Evolutionary conservation across 2,329 filamentous ascomycete genomes (phyloP), one percentile per base, ranked within the genome.

Genomic region (Daldinia eschscholtzii): DNA sequence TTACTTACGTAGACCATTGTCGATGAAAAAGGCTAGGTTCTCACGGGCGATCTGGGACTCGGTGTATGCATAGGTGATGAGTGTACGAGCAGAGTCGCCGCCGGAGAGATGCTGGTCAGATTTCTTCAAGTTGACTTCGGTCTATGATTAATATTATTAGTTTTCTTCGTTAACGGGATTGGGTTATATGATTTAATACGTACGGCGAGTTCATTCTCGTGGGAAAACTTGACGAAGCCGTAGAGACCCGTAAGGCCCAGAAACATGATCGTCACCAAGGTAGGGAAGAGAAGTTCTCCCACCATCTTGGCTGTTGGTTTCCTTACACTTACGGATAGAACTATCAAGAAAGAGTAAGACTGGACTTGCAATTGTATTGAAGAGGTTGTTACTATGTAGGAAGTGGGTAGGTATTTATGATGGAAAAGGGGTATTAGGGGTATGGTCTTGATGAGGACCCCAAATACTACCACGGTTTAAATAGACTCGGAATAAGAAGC

Each of bases 11-110:
- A 82, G 71, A 35, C 79, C 81, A 57, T 81, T 76, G 35, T 71
- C 61, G 10, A 82, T 62, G 70, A 82, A 82, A 71, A 78, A 82
- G 9, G 73, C 44, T 23, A 81, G 68, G 72, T 81, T 81, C 50
- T 73, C 68, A 37, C 75, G 78, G 28, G 75, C 75, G 37, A 63
- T 64, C 1, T 71, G 71, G n/a, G 78, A 78, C 64, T 82, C 80
- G 30, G 76, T 73, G 69, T 78, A 82, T 48, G 76, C 77, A 55
- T 81, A 81, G 2, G 80, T 68, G 44, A 81, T 76, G 26, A 81
- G 71, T 2, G 75, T 74, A 6, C 71, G 71, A 13, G 46, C 2
- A 10, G 26, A 23, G 7, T 5, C 15, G n/a, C 5, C 15, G n/a
- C 35, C 3, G 9, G 23, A 18, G 46, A 30, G 46, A 9, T 18